Evolutionary conservation across 2,329 filamentous ascomycete genomes (phyloP), one percentile per base, ranked within the genome.

Genomic region (Neonectria neomacrospora): DNA sequence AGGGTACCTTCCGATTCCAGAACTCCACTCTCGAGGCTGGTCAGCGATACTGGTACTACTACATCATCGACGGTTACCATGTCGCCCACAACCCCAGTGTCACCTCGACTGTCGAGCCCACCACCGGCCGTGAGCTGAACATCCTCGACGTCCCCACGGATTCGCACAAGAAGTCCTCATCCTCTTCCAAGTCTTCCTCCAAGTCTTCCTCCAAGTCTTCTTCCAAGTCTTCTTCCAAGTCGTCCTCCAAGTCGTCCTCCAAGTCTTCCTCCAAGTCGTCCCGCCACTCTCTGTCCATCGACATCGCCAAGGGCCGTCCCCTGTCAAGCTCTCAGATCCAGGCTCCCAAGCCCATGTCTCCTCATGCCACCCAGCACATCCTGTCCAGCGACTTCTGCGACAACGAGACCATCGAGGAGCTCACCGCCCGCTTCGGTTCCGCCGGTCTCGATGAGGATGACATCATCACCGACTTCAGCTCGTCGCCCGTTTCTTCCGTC

Each of bases 11-110:
- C 86, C 91, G 93, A 83, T 97, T 99, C 84, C 92, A 96, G 82
- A 91, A 91, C 78, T 83, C 88, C 67, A 95, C 93, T 64, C 88
- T 98, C 74, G 90, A 95, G 85, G 86, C 93, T 74, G 94, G 95
- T 79, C 90, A 93, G 79, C 91, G 95, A 78, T 98, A 98, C 89
- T 99, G 96, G 96, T 99, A 98, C 90, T 99, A 99, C 89, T 99
- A 97, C 87, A 97, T 98, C 89, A 96, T 98, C 80, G 96, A 99
- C 80, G 96, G 96, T 74, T 97, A 97, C 89, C 94, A 97, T 81
- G 91, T 97, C 79, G 94, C 94, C 66, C 95, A 98, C 87, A 96
- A 98, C 83, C 94, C 95, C 72, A 92, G 92, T 79, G 90, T 94
- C 79, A 85, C 91, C 76, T 95, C 91, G 77, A 96, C 92, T 77